These are phyloP conservation scores for Brassica juncea DNA, from an alignment of 345 rosid species.

Conservation along the genomic window DNA sequence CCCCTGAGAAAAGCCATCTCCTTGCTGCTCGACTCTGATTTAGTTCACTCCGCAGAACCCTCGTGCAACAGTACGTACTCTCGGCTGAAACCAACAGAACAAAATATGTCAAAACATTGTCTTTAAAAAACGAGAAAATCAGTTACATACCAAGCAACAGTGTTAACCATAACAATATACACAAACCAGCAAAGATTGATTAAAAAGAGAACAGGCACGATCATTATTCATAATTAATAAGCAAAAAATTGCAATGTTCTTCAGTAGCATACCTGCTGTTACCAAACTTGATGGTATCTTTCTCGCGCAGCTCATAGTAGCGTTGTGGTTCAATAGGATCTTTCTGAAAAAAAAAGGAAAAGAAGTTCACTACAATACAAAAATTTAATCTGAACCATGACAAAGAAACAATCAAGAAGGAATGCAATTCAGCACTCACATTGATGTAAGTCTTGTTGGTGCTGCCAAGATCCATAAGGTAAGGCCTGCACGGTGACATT, in stretches of 20 bases:
- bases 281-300: constrained; percentile 93
- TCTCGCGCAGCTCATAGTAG: constrained; percentile 90
- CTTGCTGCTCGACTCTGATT: background rate
- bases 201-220: background rate
- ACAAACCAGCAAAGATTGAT: constrained; percentile 8
- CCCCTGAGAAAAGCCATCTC: background rate
- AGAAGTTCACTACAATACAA: constrained; percentile 18
- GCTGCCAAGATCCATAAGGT: constrained; percentile 97
- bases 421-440: constrained; percentile 51
- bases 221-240: background rate
- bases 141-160: background rate
- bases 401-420: background rate
- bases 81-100: background rate
- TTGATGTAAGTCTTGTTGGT: constrained; percentile 89
- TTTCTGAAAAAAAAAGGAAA: constrained; percentile 58
- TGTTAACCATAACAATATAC: constrained; percentile 8
- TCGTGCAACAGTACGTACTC: background rate
- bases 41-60: background rate
- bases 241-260: background rate
- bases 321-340: constrained; percentile 83
- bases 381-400: constrained; percentile 11
- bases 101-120: background rate
- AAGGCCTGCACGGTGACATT: constrained; percentile 60
- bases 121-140: background rate
- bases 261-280: constrained; percentile 70